Conservation (phyloP, 371 early-diverging fungal genomes). For the Mortierella sp. region DNA sequence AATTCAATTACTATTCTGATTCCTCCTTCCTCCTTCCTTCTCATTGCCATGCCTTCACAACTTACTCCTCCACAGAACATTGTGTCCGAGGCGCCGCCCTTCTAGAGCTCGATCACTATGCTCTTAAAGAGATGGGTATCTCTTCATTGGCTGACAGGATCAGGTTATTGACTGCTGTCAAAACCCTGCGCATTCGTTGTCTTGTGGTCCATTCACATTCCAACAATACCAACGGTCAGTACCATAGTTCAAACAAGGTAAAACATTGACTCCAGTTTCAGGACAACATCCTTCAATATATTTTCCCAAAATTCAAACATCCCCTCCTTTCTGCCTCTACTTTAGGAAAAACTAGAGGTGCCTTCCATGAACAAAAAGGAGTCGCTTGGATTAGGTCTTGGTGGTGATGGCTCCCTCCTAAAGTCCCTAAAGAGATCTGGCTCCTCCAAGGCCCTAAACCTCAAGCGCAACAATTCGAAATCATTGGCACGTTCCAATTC, state of each 20-base stretch:
- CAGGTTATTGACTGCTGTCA: conserved; percentile 80
- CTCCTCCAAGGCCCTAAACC: conserved; percentile 42
- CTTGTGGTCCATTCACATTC: conserved; percentile 45
- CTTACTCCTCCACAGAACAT: conserved; percentile 26
- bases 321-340: neutral
- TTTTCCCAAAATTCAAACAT: neutral
- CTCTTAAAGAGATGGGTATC: conserved; percentile 88
- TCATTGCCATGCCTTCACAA: no score
- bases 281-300: neutral
- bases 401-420: conserved; percentile 43
- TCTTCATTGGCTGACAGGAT: conserved; percentile 88
- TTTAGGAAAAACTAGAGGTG: conserved; percentile 52
- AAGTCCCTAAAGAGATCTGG: conserved; percentile 52
- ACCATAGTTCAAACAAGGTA: conserved; percentile 42
- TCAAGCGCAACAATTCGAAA: conserved; percentile 52
- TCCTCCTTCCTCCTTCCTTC: neutral
- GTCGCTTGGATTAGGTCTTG: conserved; percentile 37
- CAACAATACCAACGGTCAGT: conserved; percentile 12
- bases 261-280: neutral
- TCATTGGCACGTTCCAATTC: conserved; percentile 47
- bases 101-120: conserved; percentile 83
- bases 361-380: conserved; percentile 53
- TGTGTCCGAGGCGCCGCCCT: conserved; percentile 83
- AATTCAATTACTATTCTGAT: neutral
- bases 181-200: conserved; percentile 75